Evolutionary conservation across 495 filamentous ascomycete genomes (phyloP).

Genomic region (Tuber umbilicatum): DNA sequence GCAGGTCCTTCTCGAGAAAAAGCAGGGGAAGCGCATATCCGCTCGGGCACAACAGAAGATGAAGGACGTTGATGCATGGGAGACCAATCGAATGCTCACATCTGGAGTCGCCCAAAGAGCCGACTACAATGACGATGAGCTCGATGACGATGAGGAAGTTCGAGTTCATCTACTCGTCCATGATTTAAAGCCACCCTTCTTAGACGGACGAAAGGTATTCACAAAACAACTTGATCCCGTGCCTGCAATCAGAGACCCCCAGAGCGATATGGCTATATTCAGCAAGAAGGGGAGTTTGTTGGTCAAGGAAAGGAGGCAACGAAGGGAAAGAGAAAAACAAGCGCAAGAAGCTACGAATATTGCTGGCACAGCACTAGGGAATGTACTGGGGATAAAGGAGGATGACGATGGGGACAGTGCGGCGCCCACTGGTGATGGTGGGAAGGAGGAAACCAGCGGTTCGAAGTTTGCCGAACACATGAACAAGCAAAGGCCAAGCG

Average conservation of each 20-base stretch:
- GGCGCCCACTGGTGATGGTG: slow-evolving; percentile 44
- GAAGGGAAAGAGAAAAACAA: slow-evolving; percentile 88
- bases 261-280: slow-evolving; percentile 99
- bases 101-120: slow-evolving; percentile 89
- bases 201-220: slow-evolving; percentile 91
- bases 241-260: slow-evolving; percentile 83
- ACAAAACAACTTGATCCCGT: slow-evolving; percentile 96
- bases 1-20: slow-evolving; percentile 64
- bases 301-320: slow-evolving; percentile 82
- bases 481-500: slow-evolving; percentile 60
- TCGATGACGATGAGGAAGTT: slow-evolving; percentile 85
- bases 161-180: slow-evolving; percentile 88
- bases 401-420: slow-evolving; percentile 52
- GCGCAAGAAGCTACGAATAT: slow-evolving; percentile 93
- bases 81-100: slow-evolving; percentile 96
- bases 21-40: slow-evolving; percentile 61
- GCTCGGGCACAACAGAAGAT: slow-evolving; percentile 73
- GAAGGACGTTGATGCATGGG: slow-evolving; percentile 94
- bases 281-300: slow-evolving; percentile 91
- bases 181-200: slow-evolving; percentile 87
- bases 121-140: slow-evolving; percentile 71
- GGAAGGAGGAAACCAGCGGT: slow-evolving; percentile 61
- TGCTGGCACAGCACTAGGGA: slow-evolving; percentile 85
- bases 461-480: slow-evolving; percentile 88
- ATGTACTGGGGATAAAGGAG: slow-evolving; percentile 89